Conservation (phyloP, 2,329 filamentous ascomycete species). For the Coccinonectria pachysandricola region DNA sequence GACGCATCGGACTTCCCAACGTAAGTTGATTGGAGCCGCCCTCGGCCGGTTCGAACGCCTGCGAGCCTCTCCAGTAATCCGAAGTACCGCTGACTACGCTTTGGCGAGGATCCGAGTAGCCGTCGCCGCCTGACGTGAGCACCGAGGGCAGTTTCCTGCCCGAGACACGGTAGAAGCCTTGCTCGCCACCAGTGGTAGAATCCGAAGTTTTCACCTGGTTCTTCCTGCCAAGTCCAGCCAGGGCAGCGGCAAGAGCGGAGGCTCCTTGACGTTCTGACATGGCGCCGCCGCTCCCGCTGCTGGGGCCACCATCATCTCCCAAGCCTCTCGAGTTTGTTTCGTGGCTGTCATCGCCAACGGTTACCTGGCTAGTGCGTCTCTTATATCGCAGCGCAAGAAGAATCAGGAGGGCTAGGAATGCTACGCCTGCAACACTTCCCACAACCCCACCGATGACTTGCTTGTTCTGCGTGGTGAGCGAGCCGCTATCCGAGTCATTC, state of each 20-base stretch:
- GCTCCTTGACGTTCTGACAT: slow-evolving; percentile 37
- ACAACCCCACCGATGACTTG: slow-evolving; percentile 46
- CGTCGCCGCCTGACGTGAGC: slow-evolving; percentile 51
- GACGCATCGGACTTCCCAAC: slow-evolving; percentile 48
- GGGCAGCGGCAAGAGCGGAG: slow-evolving; percentile 35
- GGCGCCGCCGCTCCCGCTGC: slow-evolving; percentile 11
- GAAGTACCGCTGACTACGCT: slow-evolving; percentile 31
- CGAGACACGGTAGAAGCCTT: slow-evolving; percentile 54
- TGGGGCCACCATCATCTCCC: slow-evolving; percentile 17
- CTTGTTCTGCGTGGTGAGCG: slow-evolving; percentile 24
- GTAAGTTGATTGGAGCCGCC: slow-evolving; percentile 33
- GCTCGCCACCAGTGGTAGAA: slow-evolving; percentile 34
- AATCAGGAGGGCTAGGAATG: slow-evolving; percentile 43
- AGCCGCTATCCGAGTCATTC: slow-evolving; percentile 11
- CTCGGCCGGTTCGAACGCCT: slow-evolving; percentile 30
- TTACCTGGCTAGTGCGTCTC: slow-evolving; percentile 36
- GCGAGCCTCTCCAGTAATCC: slow-evolving; percentile 44
- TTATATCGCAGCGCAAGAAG: slow-evolving; percentile 46
- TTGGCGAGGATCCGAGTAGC: slow-evolving; percentile 42
- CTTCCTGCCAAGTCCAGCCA: slow-evolving; percentile 37
- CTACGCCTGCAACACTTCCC: slow-evolving; percentile 47
- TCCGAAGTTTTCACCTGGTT: slow-evolving; percentile 17
- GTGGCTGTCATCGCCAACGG: slow-evolving; percentile 33
- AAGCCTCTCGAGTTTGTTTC: slow-evolving; percentile 20
- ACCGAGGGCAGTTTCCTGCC: slow-evolving; percentile 56